Base-by-base conservation (phyloP, 805 yeast species). In the Teunomyces lycoperdinae region DNA sequence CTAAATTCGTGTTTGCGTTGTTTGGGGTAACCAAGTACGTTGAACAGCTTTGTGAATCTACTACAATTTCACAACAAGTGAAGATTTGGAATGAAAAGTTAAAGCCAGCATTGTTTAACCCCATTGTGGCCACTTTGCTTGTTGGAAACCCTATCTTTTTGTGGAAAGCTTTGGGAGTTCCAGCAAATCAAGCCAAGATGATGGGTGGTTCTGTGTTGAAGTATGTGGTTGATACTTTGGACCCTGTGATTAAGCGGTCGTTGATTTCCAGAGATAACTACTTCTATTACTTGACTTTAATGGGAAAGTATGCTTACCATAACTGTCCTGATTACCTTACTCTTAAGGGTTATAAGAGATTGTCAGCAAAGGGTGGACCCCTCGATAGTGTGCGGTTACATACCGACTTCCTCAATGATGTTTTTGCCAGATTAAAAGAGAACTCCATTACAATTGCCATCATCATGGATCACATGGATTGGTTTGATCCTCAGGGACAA, bases 101-200 rank as follows among this genome's bases (percentile, higher is more conserved):
- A 46, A 80, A 82, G 52, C 94, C 94, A 4, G 79, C 85, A 3
- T 71, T 88, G 42, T 80, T 86, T 68, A 85, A 84, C 58, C 87
- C 88, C 16, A 55, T 85, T 44, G 84, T 87, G 46, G 82, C 87
- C 13, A 79, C 80, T 44, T 58, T 85, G 27, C 69, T 88, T 44
- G 78, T 88, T 36, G 90, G 90, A n/a, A 88, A 87, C 64, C 91
- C 92, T 16, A 64, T 87, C n/a, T 87, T 87, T 63, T 72, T 88
- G 49, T 87, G 96, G 96, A 87, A 85, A 62, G 95, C 95, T 0
- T 73, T 88, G 20, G 95, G 96, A n/a, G 96, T 87, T 42, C 96
- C 95, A 5, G 80, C 84, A 6, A 87, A 88, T 61, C 96, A 87
- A 69, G 90, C 94, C 5, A 72, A 80, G 27, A 79, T 88, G 84